Base-by-base conservation (phyloP, 805 yeast species). In the Starmerella floricola region DNA sequence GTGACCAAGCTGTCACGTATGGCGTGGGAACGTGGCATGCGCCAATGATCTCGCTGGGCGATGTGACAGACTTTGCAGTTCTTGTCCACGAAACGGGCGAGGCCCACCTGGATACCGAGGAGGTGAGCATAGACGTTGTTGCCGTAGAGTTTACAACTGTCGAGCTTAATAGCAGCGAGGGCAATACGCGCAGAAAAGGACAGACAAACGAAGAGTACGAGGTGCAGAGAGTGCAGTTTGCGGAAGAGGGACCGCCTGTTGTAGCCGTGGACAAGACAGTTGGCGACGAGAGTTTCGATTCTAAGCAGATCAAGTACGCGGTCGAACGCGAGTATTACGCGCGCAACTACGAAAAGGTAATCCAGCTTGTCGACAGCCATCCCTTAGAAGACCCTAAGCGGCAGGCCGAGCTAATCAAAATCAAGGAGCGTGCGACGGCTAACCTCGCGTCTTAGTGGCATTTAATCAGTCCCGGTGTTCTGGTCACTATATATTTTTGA, bases 1-100 rank as follows among this genome's bases (percentile, higher is more conserved):
- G 94, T 0, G 78, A 82, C 57, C 95, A 86, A 56, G 82, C 94
- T 0, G 85, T 87, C 3, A 87, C 95, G 0, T 86, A 86, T 58
- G 93, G 86, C 0, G 73, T 49, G 11, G 84, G 80, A 1, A 73
- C 79, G 4, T 87, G 97, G 97, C 97, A 87, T 58, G 94, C 96
- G 0, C 96, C 97, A 3, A 87, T 87, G 97, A 79, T 88, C 18
- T 88, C 84, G 2, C 59, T 85, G 8, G 79, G 77, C 27, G 74
- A 72, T 20, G 63, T 65, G 4, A 62, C 78, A 12, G 95, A 88
- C 55, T 88, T 87, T 62, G 87, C 84, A 2, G 96, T 88, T n/a
- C 63, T 86, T 40, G 78, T 84, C 26, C 80, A 80, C 56, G 96
- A 87, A 54, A 83, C 82, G 50, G 88, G 84, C 1, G 77, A 81